Base-by-base conservation (phyloP, 1,139 yeast species). In the Lodderomyces oxycetoniae region DNA sequence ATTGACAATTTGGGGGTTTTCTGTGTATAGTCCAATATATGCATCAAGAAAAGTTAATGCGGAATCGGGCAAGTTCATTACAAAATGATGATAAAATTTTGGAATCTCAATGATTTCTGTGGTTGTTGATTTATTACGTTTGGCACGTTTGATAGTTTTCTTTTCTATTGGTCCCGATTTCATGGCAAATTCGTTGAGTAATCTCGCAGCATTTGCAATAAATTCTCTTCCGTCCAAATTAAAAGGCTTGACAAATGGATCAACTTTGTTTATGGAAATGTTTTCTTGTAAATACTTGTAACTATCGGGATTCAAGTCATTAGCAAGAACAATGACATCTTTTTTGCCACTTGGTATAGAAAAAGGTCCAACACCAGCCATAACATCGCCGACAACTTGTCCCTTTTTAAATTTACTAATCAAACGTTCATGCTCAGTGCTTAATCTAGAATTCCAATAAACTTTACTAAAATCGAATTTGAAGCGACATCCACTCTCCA, bases 361-460 rank as follows among this genome's bases (percentile, higher is more conserved):
- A 64, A 93, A 93, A 3, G 99, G 99, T 0, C 99, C 99, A 2
- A 93, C 98, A 24, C 99, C 99, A 0, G 96, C 98, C 74, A 93
- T 86, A 0, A 88, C 97, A 63, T 93, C 99, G 45, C 88, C 87
- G 0, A 93, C 86, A 2, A 86, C 84, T 40, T 82, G 84, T 8
- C 79, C 71, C 2, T 72, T 65, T 41, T 71, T 52, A 52, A 93
- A 89, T 37, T 55, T 57, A 3, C 61, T 52, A 8, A 91, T 80
- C 32, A 93, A 61, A 39, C 97, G 67, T 35, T 80, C 93, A 57
- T 93, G 99, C 51, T 93, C 99, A 0, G 96, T 84, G 48, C 88
- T 93, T 36, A 93, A 67, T 46, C 98, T 73, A 10, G 97, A 87
- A 58, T 93, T 93, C 99, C 99, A 93, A 59, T 93, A 93, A 6